Conservation (phyloP, 805 yeast genomes). For the Teunomyces gatunensis region DNA sequence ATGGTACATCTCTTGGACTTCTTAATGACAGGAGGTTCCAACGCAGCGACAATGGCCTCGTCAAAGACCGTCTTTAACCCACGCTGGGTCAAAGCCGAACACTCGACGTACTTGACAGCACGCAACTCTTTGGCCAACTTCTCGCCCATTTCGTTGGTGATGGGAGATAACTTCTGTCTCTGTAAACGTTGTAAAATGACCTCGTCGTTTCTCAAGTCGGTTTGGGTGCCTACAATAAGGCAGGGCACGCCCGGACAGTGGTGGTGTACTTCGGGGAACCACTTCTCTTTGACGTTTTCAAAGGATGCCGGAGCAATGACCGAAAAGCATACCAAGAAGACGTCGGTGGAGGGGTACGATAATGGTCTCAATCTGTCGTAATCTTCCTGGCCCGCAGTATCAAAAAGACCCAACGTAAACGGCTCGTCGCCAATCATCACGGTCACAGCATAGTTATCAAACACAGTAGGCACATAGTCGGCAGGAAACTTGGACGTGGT, state of each 20-base stretch:
- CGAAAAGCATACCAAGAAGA: slow-evolving; percentile 91
- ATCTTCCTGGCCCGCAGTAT: slow-evolving; percentile 99
- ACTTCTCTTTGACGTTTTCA: slow-evolving; percentile 95
- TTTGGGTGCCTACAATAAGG: slow-evolving; percentile 94
- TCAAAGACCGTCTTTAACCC: slow-evolving; percentile 98
- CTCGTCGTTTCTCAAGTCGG: slow-evolving; percentile 91
- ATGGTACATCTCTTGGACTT: slow-evolving; percentile 82
- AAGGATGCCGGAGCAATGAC: slow-evolving; percentile 96
- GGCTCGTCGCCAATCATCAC: slow-evolving; percentile 98
- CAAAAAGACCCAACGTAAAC: slow-evolving; percentile 93
- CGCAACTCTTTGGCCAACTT: slow-evolving; percentile 89
- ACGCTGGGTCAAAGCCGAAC: slow-evolving; percentile 95
- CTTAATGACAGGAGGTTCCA: slow-evolving; percentile 91
- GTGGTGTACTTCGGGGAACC: slow-evolving; percentile 97
- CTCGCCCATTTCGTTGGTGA: slow-evolving; percentile 84
- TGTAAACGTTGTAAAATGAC: slow-evolving; percentile 84
- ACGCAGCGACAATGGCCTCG: slow-evolving; percentile 96
- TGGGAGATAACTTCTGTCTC: slow-evolving; percentile 86
- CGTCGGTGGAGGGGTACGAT: slow-evolving; percentile 96
- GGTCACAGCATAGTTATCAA: slow-evolving; percentile 91
- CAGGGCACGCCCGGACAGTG: slow-evolving; percentile 99
- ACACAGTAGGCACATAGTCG: slow-evolving; percentile 98
- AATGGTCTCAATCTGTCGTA: slow-evolving; percentile 96
- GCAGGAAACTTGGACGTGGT: slow-evolving; percentile 97
- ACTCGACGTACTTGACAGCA: slow-evolving; percentile 95